Percentiles rank a stretch among this genome's conserved stretches.
Evolutionary conservation across 23 red algal genomes (phyloP).

Genomic region (Porphyridium purpureum): DNA sequence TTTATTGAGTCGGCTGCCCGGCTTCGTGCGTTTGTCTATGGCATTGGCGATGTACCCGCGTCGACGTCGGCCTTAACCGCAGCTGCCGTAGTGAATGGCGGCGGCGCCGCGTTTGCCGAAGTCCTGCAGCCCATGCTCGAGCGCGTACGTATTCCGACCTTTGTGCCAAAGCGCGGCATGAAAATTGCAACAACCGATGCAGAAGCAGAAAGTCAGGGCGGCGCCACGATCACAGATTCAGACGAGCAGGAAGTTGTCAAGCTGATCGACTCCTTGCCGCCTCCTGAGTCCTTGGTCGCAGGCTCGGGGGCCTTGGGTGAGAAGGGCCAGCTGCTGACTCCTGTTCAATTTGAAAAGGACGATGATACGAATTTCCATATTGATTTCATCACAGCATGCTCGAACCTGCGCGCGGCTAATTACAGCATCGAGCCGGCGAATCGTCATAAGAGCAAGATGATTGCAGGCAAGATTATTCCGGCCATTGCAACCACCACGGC

Average conservation of each 20-base stretch:
- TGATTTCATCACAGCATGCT: conserved; percentile 88
- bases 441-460: conserved; percentile 71
- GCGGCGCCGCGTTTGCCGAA: background rate
- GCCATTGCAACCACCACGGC: conserved; percentile 98
- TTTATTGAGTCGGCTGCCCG: conserved; percentile 73
- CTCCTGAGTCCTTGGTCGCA: conserved; percentile 6
- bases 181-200: conserved; percentile 95
- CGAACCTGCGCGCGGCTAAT: conserved; percentile 83
- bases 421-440: conserved; percentile 86
- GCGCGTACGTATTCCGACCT: conserved; percentile 84
- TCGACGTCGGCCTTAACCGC: conserved; percentile 14
- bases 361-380: conserved; percentile 87
- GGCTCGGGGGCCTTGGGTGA: conserved; percentile 18
- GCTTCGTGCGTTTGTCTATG: conserved; percentile 71
- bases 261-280: conserved; percentile 26
- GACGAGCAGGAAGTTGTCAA: conserved; percentile 68
- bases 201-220: conserved; percentile 66
- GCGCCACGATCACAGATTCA: conserved; percentile 13
- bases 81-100: conserved; percentile 17
- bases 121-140: too few relatives aligned
- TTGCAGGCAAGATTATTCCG: conserved; percentile 96
- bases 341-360: conserved; percentile 99
- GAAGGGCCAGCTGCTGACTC: too few relatives aligned
- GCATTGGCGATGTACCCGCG: conserved; percentile 12
- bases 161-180: conserved; percentile 63